Percentiles rank a stretch among this genome's conserved stretches.
phyloP scores from a whole-genome alignment of 768 basidiomycete genomes.

The Suillus subluteus region DNA sequence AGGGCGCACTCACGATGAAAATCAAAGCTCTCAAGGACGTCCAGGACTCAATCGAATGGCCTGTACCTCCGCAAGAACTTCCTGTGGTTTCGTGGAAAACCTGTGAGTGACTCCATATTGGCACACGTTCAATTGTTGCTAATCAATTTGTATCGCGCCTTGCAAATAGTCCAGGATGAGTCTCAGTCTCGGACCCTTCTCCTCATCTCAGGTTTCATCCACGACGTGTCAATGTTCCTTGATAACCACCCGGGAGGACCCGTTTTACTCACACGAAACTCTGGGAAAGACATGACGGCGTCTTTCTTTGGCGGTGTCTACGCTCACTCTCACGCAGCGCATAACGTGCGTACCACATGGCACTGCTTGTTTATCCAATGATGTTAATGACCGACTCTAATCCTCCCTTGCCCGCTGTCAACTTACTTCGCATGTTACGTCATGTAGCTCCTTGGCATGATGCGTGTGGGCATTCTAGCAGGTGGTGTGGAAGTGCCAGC shows the following conservation, averaged over 20 bases:
- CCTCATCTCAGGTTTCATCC: constrained; percentile 84
- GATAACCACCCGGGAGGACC: constrained; percentile 83
- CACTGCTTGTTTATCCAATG: constrained; percentile 8
- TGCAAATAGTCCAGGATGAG: constrained; percentile 62
- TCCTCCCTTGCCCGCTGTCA: not conserved
- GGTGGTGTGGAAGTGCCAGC: constrained; percentile 61
- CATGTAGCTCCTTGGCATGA: constrained; percentile 67
- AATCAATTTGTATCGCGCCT: not conserved
- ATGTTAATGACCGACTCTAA: not conserved
- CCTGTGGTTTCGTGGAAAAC: constrained; percentile 84
- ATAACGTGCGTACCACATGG: constrained; percentile 54
- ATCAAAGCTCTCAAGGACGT: constrained; percentile 69
- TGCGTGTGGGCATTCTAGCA: constrained; percentile 70
- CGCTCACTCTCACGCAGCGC: constrained; percentile 82
- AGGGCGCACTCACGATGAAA: constrained; percentile 83
- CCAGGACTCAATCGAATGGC: constrained; percentile 71
- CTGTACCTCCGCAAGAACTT: constrained; percentile 55
- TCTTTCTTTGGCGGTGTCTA: constrained; percentile 88
- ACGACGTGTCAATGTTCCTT: constrained; percentile 75
- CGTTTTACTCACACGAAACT: constrained; percentile 53
- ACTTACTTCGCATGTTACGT: not conserved
- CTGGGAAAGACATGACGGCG: constrained; percentile 82
- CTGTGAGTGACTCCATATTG: constrained; percentile 51
- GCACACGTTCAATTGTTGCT: constrained; percentile 6
- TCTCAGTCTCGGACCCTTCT: constrained; percentile 67